Base-by-base conservation (phyloP, 192 early-diverging fungal genomes). In the Chytriomyces sp. region DNA sequence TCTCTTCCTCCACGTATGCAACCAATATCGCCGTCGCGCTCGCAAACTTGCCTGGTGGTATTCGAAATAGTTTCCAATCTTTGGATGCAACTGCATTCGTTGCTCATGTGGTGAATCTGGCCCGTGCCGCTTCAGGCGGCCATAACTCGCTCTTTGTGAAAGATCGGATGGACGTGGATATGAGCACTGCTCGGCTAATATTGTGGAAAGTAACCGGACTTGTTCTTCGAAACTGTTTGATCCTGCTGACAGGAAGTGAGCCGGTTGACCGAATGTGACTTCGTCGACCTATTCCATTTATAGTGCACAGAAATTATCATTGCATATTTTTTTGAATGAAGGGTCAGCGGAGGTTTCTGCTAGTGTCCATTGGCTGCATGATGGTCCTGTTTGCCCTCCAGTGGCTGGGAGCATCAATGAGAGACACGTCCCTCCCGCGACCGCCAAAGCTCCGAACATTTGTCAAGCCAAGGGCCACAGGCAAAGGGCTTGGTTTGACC, bases 61-160 rank as follows among this genome's bases (percentile, higher is more conserved):
- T 69, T 16, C 7, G 7, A 9, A 26, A 8, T 13, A 10, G 28
- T 8, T 8, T 23, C 6, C 44, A 35, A 24, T 13, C 48, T 46
- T 7, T 26, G 7, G 76, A 77, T 57, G 65, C 67, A 7, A 46
- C 76, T 6, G 60, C 50, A 5, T 62, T 69, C 18, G 45, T 77
- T 1, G 35, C 76, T 11, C 44, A 44, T 47, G 11, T 77, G 11
- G 46, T 69, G 6, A 9, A 24, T n/a, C 44, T 77, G 35, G 76
- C 67, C 7, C 64, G 67, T 0, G 44, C 35, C 24, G 53, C 49
- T 1, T 68, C 76, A 6, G 49, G 50, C 7, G 59, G 57, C 10
- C 76, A 77, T 43, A 77, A 69, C 45, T 8, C 76, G 11, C 35
- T 77, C 7, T 77, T 77, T 69, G 76, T 77, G 8, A 77, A 77